Conservation (phyloP, 148 eudicot species). For the Spergularia bocconei region DNA sequence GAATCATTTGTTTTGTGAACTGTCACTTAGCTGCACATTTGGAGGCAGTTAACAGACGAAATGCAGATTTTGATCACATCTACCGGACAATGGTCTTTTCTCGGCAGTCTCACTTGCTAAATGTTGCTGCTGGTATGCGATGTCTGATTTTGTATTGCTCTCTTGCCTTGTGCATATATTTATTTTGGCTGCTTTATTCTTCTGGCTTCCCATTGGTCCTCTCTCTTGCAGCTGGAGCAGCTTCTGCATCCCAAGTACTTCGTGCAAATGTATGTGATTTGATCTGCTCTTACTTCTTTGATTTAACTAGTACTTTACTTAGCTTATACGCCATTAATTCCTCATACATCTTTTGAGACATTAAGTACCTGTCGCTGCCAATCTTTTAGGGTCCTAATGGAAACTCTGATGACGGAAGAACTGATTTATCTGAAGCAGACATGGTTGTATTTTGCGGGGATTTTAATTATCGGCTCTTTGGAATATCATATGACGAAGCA, state of each 20-base stretch:
- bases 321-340: too few relatives aligned
- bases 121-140: slow-evolving; percentile 89
- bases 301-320: not conserved
- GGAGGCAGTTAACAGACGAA: slow-evolving; percentile 91
- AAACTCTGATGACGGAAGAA: slow-evolving; percentile 67
- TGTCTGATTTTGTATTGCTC: slow-evolving; percentile 64
- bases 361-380: slow-evolving; percentile 17
- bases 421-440: slow-evolving; percentile 94
- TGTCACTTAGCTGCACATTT: slow-evolving; percentile 98
- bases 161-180: slow-evolving; percentile 78
- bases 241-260: slow-evolving; percentile 61
- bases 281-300: not conserved
- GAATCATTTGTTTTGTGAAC: slow-evolving; percentile 84
- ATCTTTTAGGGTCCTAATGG: slow-evolving; percentile 39
- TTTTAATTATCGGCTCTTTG: slow-evolving; percentile 94
- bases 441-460: slow-evolving; percentile 86
- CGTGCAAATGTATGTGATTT: slow-evolving; percentile 57
- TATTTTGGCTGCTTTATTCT: slow-evolving; percentile 80
- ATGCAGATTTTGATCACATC: slow-evolving; percentile 94
- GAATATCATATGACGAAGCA: slow-evolving; percentile 97
- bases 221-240: slow-evolving; percentile 79
- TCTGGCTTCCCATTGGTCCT: slow-evolving; percentile 70
- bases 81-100: slow-evolving; percentile 76
- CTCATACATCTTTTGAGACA: not conserved
- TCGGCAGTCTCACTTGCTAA: slow-evolving; percentile 66